Percentiles rank a stretch among this genome's conserved stretches.
These are phyloP conservation scores for Ustilago shanxiensis DNA, from an alignment of 1,284 basidiomycete species.

Conservation along the genomic window DNA sequence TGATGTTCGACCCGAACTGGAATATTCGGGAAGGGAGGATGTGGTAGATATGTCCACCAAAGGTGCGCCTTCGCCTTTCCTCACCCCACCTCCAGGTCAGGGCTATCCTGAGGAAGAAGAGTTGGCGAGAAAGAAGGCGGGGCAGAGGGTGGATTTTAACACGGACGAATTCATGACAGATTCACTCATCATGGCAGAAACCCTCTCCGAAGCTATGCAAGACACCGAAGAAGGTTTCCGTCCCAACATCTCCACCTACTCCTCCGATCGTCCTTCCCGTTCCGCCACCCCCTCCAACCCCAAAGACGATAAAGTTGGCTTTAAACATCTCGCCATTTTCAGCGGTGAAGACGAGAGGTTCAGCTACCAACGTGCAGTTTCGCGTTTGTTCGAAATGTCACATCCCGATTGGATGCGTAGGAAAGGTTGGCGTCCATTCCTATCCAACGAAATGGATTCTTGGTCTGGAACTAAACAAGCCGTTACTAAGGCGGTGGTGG, in stretches of 20 bases:
- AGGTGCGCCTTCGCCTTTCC: conserved; percentile 40
- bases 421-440: conserved; percentile 57
- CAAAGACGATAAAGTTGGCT: conserved; percentile 69
- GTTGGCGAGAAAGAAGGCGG: conserved; percentile 16
- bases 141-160: conserved; percentile 25
- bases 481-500: conserved; percentile 13
- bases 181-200: conserved; percentile 76
- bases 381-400: conserved; percentile 77
- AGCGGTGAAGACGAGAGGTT: conserved; percentile 79
- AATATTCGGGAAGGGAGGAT: conserved; percentile 32
- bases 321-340: conserved; percentile 76
- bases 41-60: conserved; percentile 56
- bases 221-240: conserved; percentile 74
- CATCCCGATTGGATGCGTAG: conserved; percentile 52
- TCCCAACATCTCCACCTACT: conserved; percentile 77
- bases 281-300: conserved; percentile 7
- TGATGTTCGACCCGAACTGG: conserved; percentile 35
- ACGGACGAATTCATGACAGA: conserved; percentile 60
- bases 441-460: conserved; percentile 42
- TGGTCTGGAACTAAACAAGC: conserved; percentile 37
- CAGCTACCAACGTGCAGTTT: conserved; percentile 79
- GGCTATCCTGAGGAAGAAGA: conserved; percentile 44
- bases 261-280: conserved; percentile 25
- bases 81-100: conserved; percentile 35
- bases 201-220: conserved; percentile 73